phyloP scores from a whole-genome alignment of 345 rosid species.

The Populus davidiana region DNA sequence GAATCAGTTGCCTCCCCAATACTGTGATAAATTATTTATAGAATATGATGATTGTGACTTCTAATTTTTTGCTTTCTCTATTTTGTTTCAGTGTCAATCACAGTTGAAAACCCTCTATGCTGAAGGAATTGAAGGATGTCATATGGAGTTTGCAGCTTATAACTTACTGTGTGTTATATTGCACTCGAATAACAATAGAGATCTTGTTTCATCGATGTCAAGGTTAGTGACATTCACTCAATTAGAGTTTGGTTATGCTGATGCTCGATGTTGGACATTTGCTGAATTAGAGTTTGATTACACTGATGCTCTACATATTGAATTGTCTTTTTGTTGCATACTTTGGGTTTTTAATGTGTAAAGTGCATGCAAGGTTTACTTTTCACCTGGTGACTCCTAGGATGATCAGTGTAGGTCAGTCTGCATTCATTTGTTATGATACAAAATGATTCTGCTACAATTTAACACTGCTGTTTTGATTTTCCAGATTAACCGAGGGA shows the following conservation, averaged over 20 bases:
- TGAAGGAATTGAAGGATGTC: constrained; percentile 91
- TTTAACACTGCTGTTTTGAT: constrained; percentile 9
- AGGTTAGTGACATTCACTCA: constrained; percentile 48
- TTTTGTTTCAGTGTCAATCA: constrained; percentile 76
- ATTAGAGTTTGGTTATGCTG: not conserved
- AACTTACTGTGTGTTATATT: constrained; percentile 75
- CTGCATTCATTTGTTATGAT: not conserved
- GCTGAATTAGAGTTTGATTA: not conserved
- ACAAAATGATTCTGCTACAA: constrained; percentile 13
- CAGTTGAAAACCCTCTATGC: constrained; percentile 88
- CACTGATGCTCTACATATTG: not conserved
- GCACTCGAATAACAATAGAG: constrained; percentile 85
- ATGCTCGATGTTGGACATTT: not conserved
- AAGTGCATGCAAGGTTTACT: not conserved
- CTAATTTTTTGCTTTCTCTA: not conserved
- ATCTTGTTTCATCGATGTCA: constrained; percentile 81
- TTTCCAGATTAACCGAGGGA: constrained; percentile 64
- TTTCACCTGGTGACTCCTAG: not conserved
- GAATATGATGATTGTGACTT: not conserved
- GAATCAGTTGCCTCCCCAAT: not conserved
- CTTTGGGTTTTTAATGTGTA: not conserved
- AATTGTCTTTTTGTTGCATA: not conserved
- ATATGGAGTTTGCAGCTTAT: constrained; percentile 92
- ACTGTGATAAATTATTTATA: not conserved
- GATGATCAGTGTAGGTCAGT: not conserved